Evolutionary conservation across 1,139 yeast genomes (phyloP).

Genomic region (Candida gigantensis): DNA sequence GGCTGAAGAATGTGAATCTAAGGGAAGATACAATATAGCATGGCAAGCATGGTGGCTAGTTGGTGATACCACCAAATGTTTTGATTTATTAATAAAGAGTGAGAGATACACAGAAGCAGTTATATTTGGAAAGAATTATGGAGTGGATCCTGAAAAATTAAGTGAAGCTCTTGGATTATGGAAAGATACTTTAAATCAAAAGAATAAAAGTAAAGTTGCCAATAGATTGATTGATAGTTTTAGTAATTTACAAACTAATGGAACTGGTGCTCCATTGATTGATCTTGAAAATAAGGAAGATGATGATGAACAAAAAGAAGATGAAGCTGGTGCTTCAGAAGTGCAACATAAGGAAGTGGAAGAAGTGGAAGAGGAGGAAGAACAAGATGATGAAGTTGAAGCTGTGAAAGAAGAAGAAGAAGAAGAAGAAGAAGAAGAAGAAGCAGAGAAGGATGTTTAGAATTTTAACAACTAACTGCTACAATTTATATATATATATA

Average conservation of each 20-base stretch:
- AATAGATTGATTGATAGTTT: conserved; percentile 54
- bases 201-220: conserved; percentile 60
- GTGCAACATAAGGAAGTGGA: conserved; percentile 20
- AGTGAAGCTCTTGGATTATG: conserved; percentile 55
- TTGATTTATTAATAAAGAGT: conserved; percentile 65
- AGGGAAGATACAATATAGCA: conserved; percentile 86
- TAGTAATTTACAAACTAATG: conserved; percentile 24
- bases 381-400: conserved; percentile 17
- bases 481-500: no score
- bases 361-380: conserved; percentile 18
- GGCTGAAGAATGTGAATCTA: conserved; percentile 63
- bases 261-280: conserved; percentile 26
- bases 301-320: conserved; percentile 17
- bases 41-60: conserved; percentile 90
- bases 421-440: conserved; percentile 17
- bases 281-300: conserved; percentile 28
- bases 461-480: neutral
- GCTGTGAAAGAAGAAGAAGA: conserved; percentile 3
- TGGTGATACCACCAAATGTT: conserved; percentile 67
- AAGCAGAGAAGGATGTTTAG: conserved; percentile 12
- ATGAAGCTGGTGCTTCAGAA: conserved; percentile 17
- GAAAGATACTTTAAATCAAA: conserved; percentile 56
- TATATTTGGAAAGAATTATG: conserved; percentile 74
- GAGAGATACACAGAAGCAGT: conserved; percentile 86
- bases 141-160: conserved; percentile 40